phyloP scores from a whole-genome alignment of 2,329 filamentous ascomycete species.

The Penicillium expansum region DNA sequence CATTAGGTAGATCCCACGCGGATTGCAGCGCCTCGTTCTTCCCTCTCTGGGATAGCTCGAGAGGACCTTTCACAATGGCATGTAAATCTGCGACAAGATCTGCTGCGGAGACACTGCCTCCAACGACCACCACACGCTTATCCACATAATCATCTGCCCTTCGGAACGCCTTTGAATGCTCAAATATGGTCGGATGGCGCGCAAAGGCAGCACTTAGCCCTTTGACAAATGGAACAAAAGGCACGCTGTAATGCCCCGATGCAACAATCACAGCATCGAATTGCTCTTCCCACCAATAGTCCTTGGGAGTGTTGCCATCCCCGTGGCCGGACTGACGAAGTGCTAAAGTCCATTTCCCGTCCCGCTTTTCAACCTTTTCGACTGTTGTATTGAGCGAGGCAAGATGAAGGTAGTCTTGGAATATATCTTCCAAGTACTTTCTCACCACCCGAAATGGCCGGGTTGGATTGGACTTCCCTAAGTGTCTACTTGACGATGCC shows the following conservation, averaged over 20 bases:
- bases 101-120: constrained; percentile 30
- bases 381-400: constrained; percentile 35
- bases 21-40: constrained; percentile 19
- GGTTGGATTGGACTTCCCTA: constrained; percentile 23
- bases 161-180: constrained; percentile 41
- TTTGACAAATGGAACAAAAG: constrained; percentile 38
- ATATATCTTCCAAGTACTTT: constrained; percentile 26
- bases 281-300: constrained; percentile 41
- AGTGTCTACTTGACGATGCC: constrained; percentile 17
- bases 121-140: constrained; percentile 32
- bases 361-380: constrained; percentile 24
- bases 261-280: constrained; percentile 47
- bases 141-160: constrained; percentile 37
- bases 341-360: constrained; percentile 30
- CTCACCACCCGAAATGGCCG: constrained; percentile 26
- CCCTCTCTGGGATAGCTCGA: constrained; percentile 23
- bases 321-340: constrained; percentile 23
- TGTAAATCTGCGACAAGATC: constrained; percentile 29
- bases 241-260: constrained; percentile 44
- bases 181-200: constrained; percentile 32
- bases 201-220: constrained; percentile 35
- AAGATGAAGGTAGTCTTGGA: constrained; percentile 26
- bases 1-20: constrained; percentile 26
- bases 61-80: constrained; percentile 18
- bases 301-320: constrained; percentile 9